These are phyloP conservation scores for Rubia occidens DNA, from an alignment of 305 asterid species.

Conservation along the genomic window DNA sequence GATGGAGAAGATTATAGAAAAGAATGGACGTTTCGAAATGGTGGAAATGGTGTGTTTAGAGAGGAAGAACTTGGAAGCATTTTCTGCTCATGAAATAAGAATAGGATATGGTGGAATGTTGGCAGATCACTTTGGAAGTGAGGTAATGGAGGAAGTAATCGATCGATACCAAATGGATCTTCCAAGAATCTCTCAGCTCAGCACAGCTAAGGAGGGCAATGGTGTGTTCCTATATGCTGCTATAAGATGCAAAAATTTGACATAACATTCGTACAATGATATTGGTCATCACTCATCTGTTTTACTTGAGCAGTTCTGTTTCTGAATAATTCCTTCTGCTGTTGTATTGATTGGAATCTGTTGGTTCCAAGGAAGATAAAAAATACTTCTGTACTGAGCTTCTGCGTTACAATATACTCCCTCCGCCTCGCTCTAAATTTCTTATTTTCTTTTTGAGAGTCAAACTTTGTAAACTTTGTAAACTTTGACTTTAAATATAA, in stretches of 20 bases:
- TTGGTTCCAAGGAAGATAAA: no score
- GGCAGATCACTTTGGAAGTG: slow-evolving; percentile 7
- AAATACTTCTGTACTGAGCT: no score
- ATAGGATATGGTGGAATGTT: slow-evolving; percentile 6
- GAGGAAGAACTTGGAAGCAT: not conserved
- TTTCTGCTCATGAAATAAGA: slow-evolving; percentile 7
- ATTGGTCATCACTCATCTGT: not conserved
- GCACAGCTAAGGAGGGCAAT: not conserved
- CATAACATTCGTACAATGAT: not conserved
- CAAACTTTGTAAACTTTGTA: no score
- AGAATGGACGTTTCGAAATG: slow-evolving; percentile 2
- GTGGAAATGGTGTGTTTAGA: slow-evolving; percentile 4
- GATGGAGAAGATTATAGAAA: not conserved
- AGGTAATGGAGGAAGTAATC: not conserved
- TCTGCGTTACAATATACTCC: not conserved
- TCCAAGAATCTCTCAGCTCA: not conserved
- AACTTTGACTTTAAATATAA: no score
- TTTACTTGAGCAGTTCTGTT: not conserved
- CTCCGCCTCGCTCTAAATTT: no score
- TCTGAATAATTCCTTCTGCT: not conserved
- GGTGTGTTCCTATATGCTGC: slow-evolving; percentile 1
- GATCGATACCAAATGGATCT: slow-evolving; percentile 2
- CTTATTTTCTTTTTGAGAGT: no score
- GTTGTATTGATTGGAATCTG: not conserved
- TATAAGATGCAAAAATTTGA: not conserved